phyloP scores from a whole-genome alignment of 2,329 filamentous ascomycete genomes.

The Thielaviopsis musarum region DNA sequence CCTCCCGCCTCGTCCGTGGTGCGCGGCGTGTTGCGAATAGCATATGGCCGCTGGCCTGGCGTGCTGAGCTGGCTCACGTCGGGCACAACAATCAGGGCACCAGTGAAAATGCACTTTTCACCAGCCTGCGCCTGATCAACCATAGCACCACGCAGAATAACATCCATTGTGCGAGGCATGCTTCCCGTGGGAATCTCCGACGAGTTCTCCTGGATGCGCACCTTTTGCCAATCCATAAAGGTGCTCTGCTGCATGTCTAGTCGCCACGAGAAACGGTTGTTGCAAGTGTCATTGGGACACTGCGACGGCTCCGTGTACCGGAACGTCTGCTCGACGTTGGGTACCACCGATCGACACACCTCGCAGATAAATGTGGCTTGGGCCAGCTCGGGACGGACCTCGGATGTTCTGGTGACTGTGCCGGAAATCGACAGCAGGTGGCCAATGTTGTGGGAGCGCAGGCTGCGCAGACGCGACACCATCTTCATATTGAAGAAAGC shows the following conservation, averaged over 20 bases:
- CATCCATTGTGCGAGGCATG: slow-evolving; percentile 96
- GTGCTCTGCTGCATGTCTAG: slow-evolving; percentile 95
- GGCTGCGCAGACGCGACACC: slow-evolving; percentile 67
- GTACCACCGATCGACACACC: slow-evolving; percentile 64
- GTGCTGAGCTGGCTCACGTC: slow-evolving; percentile 91
- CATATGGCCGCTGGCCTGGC: slow-evolving; percentile 68
- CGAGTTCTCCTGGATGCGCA: slow-evolving; percentile 94
- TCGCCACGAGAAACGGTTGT: slow-evolving; percentile 84
- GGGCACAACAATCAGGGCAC: slow-evolving; percentile 86
- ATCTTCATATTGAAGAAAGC: slow-evolving; percentile 88
- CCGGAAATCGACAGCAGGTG: slow-evolving; percentile 90
- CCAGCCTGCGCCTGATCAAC: slow-evolving; percentile 94
- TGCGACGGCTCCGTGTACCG: slow-evolving; percentile 93
- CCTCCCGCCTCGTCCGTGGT: slow-evolving; percentile 69
- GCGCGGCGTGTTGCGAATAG: slow-evolving; percentile 66
- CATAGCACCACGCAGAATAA: slow-evolving; percentile 91
- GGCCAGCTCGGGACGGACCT: slow-evolving; percentile 86
- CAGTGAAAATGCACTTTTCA: slow-evolving; percentile 96
- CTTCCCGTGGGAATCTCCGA: slow-evolving; percentile 96
- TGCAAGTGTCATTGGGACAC: slow-evolving; percentile 76
- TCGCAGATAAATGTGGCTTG: slow-evolving; percentile 87
- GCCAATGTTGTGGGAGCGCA: slow-evolving; percentile 81
- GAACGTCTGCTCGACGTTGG: slow-evolving; percentile 93
- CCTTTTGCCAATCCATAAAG: slow-evolving; percentile 98
- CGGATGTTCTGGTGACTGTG: slow-evolving; percentile 89